Percentiles rank a stretch among this genome's conserved stretches.
phyloP scores from a whole-genome alignment of 2,329 filamentous ascomycete species.

The Pestalotiopsis fici region DNA sequence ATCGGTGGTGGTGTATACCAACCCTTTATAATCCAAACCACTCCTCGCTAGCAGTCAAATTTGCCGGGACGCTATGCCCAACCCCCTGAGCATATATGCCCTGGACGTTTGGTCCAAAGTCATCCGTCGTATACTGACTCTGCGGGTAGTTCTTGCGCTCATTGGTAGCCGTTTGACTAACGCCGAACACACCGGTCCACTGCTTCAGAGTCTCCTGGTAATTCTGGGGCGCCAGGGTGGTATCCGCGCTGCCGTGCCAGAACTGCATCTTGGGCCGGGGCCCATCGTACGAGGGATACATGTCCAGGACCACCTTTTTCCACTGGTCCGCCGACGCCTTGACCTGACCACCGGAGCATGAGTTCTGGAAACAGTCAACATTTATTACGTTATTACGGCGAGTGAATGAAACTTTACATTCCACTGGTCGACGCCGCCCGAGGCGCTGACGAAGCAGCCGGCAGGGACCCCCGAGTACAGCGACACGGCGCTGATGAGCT shows the following conservation, averaged over 20 bases:
- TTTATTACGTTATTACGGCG: too few relatives aligned
- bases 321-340: conserved; percentile 45
- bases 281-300: conserved; percentile 52
- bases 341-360: conserved; percentile 47
- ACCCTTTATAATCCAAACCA: conserved; percentile 31
- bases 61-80: conserved; percentile 31
- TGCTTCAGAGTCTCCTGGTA: conserved; percentile 60
- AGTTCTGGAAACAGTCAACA: too few relatives aligned
- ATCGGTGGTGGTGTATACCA: too few relatives aligned
- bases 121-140: conserved; percentile 37
- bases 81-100: conserved; percentile 35
- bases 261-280: conserved; percentile 56
- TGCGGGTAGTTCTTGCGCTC: conserved; percentile 34
- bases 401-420: too few relatives aligned
- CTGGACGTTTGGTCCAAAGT: conserved; percentile 36
- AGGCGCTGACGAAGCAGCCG: conserved; percentile 40
- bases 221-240: conserved; percentile 51
- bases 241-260: conserved; percentile 56
- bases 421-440: conserved; percentile 46
- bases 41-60: conserved; percentile 30
- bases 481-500: conserved; percentile 38
- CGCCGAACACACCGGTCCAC: conserved; percentile 52
- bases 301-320: conserved; percentile 45
- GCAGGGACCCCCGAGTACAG: conserved; percentile 42
- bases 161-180: conserved; percentile 29